Conservation (phyloP, 352 stramenopile genomes). For the Phytophthora chlamydospora region DNA sequence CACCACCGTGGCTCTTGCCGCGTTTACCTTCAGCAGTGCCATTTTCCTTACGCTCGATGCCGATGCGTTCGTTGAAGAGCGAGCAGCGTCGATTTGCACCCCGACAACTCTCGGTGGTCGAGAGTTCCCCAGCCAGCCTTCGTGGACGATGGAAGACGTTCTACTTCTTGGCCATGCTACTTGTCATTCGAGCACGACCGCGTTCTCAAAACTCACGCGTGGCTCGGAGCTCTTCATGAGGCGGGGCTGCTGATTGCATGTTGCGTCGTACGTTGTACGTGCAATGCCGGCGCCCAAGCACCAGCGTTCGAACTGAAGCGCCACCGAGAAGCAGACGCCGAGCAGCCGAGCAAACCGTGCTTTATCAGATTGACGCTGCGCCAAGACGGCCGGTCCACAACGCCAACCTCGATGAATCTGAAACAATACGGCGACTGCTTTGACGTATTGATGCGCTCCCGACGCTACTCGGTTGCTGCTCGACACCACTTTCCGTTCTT, state of each 20-base stretch:
- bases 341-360: conserved; percentile 19
- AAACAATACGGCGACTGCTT: conserved; percentile 9
- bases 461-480: neutral
- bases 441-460: neutral
- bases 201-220: conserved; percentile 26
- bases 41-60: neutral
- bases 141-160: conserved; percentile 1
- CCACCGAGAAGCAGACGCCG: conserved; percentile 13
- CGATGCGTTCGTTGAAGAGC: conserved; percentile 11
- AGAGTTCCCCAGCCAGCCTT: conserved; percentile 9
- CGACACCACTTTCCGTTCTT: conserved; percentile 13
- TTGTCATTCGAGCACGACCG: neutral
- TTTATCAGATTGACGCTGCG: conserved; percentile 19
- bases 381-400: neutral
- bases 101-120: conserved; percentile 16
- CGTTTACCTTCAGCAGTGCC: neutral
- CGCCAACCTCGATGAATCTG: conserved; percentile 15
- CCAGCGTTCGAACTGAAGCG: conserved; percentile 13
- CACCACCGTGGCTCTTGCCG: too few relatives aligned
- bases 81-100: conserved; percentile 14
- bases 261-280: conserved; percentile 11
- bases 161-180: neutral
- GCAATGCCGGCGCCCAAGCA: conserved; percentile 3
- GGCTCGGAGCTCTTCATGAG: conserved; percentile 11
- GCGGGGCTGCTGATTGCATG: conserved; percentile 14